Conservation (phyloP, 2,329 filamentous ascomycete species). For the Aspergillus uvarum region DNA sequence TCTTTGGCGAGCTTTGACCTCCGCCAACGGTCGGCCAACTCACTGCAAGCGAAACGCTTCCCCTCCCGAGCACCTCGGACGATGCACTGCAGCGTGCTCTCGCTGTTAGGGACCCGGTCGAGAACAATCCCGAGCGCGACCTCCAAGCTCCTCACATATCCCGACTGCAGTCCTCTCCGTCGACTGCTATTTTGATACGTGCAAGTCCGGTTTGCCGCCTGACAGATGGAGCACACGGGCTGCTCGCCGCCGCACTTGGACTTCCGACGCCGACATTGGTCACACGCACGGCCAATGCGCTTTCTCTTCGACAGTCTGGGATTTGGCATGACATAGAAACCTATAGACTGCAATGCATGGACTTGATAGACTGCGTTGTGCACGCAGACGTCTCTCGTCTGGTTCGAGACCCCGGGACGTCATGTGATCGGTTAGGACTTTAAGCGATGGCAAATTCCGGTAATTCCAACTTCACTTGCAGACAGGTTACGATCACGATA, state of each 20-base stretch:
- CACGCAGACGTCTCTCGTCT: too few relatives aligned
- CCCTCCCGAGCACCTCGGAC: background rate
- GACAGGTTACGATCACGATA: too few relatives aligned
- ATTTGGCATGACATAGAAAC: background rate
- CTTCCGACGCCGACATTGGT: constrained; percentile 62
- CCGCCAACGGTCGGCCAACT: background rate
- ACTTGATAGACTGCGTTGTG: background rate
- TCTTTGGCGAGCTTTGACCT: constrained; percentile 9
- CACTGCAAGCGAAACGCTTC: constrained; percentile 33
- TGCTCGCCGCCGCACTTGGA: constrained; percentile 71
- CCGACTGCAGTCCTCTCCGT: constrained; percentile 67
- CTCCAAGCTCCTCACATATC: constrained; percentile 70
- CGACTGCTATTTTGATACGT: constrained; percentile 34
- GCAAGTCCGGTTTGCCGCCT: constrained; percentile 15
- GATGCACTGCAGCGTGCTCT: background rate
- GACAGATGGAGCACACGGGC: constrained; percentile 64
- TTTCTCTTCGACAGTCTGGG: constrained; percentile 9
- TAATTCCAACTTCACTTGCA: background rate
- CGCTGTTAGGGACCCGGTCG: background rate
- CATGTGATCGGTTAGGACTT: constrained; percentile 1
- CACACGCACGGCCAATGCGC: constrained; percentile 56
- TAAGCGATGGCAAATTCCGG: background rate
- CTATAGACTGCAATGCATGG: background rate
- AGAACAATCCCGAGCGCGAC: constrained; percentile 57
- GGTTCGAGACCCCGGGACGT: background rate